A percentile compares a stretch with the other conserved stretches of the same genome.
Evolutionary conservation across 768 basidiomycete genomes (phyloP).

Genomic region (Suillus fuscotomentosus): DNA sequence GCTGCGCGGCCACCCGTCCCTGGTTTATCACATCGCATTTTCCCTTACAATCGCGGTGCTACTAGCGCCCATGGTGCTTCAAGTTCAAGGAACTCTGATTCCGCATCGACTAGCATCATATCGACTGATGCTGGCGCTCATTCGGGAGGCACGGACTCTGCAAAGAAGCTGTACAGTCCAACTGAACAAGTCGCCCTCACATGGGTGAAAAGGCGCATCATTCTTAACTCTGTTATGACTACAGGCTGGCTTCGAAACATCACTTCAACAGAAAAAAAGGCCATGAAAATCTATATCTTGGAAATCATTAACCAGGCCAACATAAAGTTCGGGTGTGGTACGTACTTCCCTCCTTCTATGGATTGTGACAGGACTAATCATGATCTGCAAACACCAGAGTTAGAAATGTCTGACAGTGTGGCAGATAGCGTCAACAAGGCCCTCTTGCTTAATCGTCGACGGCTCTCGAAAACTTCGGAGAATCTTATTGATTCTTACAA

Average conservation of each 20-base stretch:
- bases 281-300: neutral
- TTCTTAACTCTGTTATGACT: neutral
- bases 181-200: neutral
- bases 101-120: no score
- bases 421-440: neutral
- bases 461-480: neutral
- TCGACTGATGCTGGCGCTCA: no score
- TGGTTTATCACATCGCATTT: neutral
- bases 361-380: neutral
- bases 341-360: neutral
- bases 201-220: neutral
- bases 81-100: neutral
- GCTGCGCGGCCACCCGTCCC: neutral
- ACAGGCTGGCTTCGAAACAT: neutral
- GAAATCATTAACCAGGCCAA: neutral
- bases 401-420: neutral
- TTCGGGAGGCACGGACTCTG: no score
- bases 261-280: neutral
- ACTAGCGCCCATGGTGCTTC: neutral
- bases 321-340: neutral
- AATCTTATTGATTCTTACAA: neutral
- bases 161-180: no score
- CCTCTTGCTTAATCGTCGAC: neutral
- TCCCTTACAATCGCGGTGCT: neutral
- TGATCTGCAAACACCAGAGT: neutral